Evolutionary conservation across 352 stramenopile genomes (phyloP).

Genomic region (Phytophthora tubulina): DNA sequence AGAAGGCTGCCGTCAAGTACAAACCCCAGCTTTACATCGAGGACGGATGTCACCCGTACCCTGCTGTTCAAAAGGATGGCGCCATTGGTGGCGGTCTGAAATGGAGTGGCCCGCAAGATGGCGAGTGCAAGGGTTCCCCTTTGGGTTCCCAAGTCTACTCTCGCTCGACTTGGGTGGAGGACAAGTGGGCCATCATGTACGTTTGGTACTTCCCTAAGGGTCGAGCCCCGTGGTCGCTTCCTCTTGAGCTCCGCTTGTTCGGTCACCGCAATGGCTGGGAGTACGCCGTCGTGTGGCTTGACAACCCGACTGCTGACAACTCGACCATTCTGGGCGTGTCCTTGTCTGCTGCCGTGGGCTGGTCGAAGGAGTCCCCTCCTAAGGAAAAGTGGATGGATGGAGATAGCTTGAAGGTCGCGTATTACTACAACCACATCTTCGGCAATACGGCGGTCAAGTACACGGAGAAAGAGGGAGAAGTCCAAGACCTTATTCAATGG

Average conservation of each 20-base stretch:
- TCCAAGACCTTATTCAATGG: conserved; percentile 31
- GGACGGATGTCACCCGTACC: conserved; percentile 28
- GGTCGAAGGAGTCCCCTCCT: conserved; percentile 30
- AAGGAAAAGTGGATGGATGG: conserved; percentile 27
- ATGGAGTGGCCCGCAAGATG: conserved; percentile 33
- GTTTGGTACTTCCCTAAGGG: conserved; percentile 55
- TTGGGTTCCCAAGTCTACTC: conserved; percentile 37
- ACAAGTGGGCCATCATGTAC: conserved; percentile 34
- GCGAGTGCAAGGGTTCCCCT: conserved; percentile 19
- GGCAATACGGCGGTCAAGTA: conserved; percentile 30
- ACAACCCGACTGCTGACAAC: conserved; percentile 22
- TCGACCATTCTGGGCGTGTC: conserved; percentile 30
- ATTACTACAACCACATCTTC: conserved; percentile 38
- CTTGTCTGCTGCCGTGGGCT: conserved; percentile 34
- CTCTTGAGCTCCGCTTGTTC: conserved; percentile 10
- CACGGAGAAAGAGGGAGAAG: conserved; percentile 28
- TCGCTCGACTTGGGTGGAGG: conserved; percentile 21
- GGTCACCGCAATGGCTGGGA: conserved; percentile 56
- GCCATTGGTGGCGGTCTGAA: conserved; percentile 43
- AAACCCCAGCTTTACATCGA: conserved; percentile 23
- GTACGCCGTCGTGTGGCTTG: conserved; percentile 53
- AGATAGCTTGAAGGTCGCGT: conserved; percentile 38
- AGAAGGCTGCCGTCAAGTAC: conserved; percentile 29
- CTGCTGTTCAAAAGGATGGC: conserved; percentile 42
- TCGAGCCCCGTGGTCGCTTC: conserved; percentile 16